phyloP scores from a whole-genome alignment of 768 basidiomycete genomes.

The Neoboletus brunneissimus region DNA sequence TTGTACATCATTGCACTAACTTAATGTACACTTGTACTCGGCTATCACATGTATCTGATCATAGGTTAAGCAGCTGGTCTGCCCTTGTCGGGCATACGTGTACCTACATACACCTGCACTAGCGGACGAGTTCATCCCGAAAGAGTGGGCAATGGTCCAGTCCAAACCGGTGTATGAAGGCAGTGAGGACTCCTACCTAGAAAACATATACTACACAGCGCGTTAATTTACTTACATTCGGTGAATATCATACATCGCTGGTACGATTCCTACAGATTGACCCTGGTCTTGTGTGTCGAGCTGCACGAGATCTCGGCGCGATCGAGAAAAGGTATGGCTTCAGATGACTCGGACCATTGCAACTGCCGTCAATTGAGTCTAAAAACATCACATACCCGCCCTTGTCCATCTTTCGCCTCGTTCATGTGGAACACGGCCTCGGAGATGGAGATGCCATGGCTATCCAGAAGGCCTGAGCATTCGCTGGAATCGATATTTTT shows the following conservation, averaged over 20 bases:
- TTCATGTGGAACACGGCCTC: conserved; percentile 22
- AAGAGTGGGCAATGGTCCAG: background rate
- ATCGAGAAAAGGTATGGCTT: conserved; percentile 17
- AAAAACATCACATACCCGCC: conserved; percentile 17
- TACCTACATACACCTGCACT: background rate
- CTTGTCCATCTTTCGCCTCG: conserved; percentile 33
- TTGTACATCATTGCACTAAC: conserved; percentile 15
- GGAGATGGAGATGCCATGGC: conserved; percentile 26
- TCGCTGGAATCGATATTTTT: background rate
- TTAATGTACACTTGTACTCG: conserved; percentile 21
- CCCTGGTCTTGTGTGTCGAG: conserved; percentile 13
- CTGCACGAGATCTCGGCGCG: conserved; percentile 9
- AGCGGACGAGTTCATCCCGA: background rate
- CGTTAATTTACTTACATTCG: background rate
- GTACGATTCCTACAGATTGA: background rate
- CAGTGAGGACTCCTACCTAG: background rate
- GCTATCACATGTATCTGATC: conserved; percentile 12
- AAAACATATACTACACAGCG: background rate
- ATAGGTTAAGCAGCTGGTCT: conserved; percentile 17
- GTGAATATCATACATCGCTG: background rate
- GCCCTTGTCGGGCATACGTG: background rate
- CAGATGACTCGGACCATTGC: conserved; percentile 8
- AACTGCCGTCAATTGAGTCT: background rate
- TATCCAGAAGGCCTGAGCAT: background rate
- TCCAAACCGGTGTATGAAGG: background rate